Evolutionary conservation across 2,329 filamentous ascomycete species (phyloP), one percentile per base, ranked within the genome.

Genomic region (Cordyceps tenuipes): DNA sequence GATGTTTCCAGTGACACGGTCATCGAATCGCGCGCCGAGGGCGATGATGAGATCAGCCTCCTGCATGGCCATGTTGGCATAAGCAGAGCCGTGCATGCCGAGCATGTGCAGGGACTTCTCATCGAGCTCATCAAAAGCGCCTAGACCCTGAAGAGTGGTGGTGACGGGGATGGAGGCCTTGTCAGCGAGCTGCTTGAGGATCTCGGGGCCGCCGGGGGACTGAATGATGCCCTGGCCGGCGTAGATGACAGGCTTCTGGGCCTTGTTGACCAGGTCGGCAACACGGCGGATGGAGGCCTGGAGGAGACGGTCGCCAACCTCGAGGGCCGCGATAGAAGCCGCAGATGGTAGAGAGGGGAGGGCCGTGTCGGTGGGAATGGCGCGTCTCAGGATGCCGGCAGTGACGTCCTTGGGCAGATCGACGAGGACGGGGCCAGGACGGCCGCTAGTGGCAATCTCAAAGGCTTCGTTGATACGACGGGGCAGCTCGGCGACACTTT

Each of bases 51-150:
- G 80, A 76, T 99, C 94, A 15, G 94, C 90, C 73, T 96, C 89
- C 76, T 99, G 93, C 79, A 99, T 97, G 17, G 94, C 86, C 88
- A 97, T 91, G 79, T 99, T 99, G 72, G 94, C 94, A 70, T 96
- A 99, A 8, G 91, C 92, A 9, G 92, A 89, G 62, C 94, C 94
- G 79, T 97, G 93, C 94, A 97, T 97, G 65, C 94, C 94, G 34
- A 97, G 85, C 94, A 99, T 99, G 77, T 97, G 92, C 56, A 97
- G 82, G 49, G 92, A 89, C 82, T 96, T 97, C 66, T 91, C 85
- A 69, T 97, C 91, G 13, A 94, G 83, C 78, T 97, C 94, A 69
- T 97, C 92, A 66, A 88, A 97, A 23, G 85, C 90, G 68, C 94
- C 94, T 9, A 99, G 84, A 67, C 92, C 94, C 69, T 96, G 92